Percentiles rank a stretch among this genome's conserved stretches.
phyloP scores from a whole-genome alignment of 805 yeast genomes.

The Candida sphagnicola region DNA sequence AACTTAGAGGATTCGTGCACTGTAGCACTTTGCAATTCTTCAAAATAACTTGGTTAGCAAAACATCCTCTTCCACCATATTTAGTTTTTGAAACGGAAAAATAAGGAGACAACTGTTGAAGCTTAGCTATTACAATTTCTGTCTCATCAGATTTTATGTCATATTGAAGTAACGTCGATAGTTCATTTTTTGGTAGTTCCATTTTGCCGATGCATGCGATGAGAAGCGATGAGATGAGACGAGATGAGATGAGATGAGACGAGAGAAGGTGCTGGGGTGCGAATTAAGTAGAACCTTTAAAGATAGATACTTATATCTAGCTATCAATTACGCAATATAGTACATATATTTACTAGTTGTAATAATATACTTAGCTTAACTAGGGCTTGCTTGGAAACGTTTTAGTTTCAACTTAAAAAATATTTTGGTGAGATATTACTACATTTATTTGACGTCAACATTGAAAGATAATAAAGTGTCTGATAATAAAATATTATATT shows the following conservation, averaged over 20 bases:
- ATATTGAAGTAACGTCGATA: neutral
- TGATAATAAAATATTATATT: no score
- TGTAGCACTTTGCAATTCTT: slow-evolving; percentile 37
- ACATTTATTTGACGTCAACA: no score
- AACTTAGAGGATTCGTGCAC: slow-evolving; percentile 42
- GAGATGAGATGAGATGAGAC: neutral
- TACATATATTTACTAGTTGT: no score
- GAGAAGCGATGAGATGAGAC: neutral
- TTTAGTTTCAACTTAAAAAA: no score
- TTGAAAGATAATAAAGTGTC: no score
- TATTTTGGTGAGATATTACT: no score
- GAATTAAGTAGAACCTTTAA: no score
- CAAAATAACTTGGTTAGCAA: slow-evolving; percentile 39
- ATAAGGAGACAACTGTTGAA: slow-evolving; percentile 18
- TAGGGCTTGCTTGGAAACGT: no score
- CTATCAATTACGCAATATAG: no score
- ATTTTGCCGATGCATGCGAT: neutral
- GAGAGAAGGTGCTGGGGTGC: no score
- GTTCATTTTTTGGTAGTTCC: neutral
- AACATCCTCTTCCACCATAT: slow-evolving; percentile 62
- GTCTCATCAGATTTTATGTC: neutral
- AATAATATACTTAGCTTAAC: no score
- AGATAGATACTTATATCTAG: no score
- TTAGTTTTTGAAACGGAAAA: slow-evolving; percentile 37
- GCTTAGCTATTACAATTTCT: neutral